A percentile compares a stretch with the other conserved stretches of the same genome.
Conservation (phyloP, 306 rosid genomes). For the Vachellia pachyceras region DNA sequence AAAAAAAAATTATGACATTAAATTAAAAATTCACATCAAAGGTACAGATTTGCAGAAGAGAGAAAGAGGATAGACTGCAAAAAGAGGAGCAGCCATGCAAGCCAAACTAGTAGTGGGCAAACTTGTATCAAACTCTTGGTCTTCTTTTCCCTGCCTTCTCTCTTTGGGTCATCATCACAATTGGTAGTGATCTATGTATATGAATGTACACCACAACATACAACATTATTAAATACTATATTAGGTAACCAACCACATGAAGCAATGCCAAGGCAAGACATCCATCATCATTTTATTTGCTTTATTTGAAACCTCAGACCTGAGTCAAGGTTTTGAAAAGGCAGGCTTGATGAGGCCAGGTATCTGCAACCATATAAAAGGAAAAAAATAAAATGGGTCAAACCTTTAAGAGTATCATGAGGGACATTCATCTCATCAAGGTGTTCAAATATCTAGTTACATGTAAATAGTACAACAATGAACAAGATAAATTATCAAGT, state of each 20-base stretch:
- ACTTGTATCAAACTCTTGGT: not conserved
- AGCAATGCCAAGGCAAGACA: conserved; percentile 25
- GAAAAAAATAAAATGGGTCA: not conserved
- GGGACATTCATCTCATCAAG: not conserved
- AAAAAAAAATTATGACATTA: too few relatives aligned
- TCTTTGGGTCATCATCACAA: conserved; percentile 17
- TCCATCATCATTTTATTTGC: conserved; percentile 23
- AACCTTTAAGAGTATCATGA: not conserved
- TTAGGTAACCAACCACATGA: conserved; percentile 6
- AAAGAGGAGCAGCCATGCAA: not conserved
- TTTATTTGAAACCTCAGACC: conserved; percentile 26
- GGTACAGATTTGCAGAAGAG: not conserved
- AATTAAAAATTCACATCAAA: too few relatives aligned
- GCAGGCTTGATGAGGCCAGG: conserved; percentile 65
- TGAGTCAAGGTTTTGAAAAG: conserved; percentile 55
- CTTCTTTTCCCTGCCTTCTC: not conserved
- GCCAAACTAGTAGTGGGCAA: conserved; percentile 1
- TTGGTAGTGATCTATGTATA: conserved; percentile 29
- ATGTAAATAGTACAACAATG: not conserved
- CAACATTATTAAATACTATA: conserved; percentile 27
- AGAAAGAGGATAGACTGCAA: not conserved
- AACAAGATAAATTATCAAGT: not conserved
- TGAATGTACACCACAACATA: conserved; percentile 10
- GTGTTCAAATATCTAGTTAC: not conserved
- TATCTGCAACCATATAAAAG: conserved; percentile 55